phyloP scores from a whole-genome alignment of 768 basidiomycete species.

The Panellus pusillus region DNA sequence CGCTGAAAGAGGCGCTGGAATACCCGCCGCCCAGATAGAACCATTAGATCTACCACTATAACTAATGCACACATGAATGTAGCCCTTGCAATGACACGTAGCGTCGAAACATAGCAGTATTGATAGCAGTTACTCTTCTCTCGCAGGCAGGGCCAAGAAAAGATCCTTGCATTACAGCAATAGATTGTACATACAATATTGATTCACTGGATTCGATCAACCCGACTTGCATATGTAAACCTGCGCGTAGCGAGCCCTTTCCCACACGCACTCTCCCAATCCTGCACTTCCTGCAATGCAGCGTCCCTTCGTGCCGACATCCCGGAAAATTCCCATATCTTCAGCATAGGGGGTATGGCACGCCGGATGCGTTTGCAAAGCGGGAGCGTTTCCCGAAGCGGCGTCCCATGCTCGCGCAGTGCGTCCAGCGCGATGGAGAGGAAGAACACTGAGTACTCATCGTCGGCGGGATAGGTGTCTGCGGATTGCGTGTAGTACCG shows the following conservation, averaged over 20 bases:
- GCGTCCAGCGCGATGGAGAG: slow-evolving; percentile 9
- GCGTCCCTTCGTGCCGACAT: slow-evolving; percentile 13
- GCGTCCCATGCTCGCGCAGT: slow-evolving; percentile 14
- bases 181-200: neutral
- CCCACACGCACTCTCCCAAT: slow-evolving; percentile 9
- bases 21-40: neutral
- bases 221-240: neutral
- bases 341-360: slow-evolving; percentile 23
- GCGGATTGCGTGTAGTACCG: slow-evolving; percentile 8
- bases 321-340: slow-evolving; percentile 25
- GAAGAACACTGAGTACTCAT: slow-evolving; percentile 16
- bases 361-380: slow-evolving; percentile 23
- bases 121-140: no score
- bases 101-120: no score
- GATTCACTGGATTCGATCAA: neutral
- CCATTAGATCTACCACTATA: no score
- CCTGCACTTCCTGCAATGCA: slow-evolving; percentile 6
- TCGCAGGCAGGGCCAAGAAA: no score
- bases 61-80: neutral
- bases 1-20: slow-evolving; percentile 35
- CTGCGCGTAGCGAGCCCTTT: neutral
- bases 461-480: neutral
- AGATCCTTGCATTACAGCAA: neutral
- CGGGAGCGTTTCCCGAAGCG: slow-evolving; percentile 27
- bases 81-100: no score